Conservation (phyloP, 192 early-diverging fungal species). For the Phycomyces nitens region DNA sequence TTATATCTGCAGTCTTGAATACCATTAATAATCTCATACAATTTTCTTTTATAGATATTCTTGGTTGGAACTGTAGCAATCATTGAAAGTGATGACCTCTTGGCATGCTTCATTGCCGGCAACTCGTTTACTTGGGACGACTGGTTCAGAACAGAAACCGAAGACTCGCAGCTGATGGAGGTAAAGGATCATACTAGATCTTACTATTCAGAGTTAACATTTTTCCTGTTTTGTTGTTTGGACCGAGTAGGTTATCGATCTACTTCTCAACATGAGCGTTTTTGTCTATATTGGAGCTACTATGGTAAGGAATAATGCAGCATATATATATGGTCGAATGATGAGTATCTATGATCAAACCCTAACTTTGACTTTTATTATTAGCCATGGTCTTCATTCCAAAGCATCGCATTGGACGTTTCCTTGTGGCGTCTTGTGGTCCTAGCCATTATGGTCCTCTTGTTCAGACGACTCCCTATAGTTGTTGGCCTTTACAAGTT, state of each 20-base stretch:
- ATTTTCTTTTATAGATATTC: conserved; percentile 31
- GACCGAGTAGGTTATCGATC: conserved; percentile 59
- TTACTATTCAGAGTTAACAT: too few relatives aligned
- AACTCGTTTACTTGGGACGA: conserved; percentile 85
- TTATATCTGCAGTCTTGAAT: too few relatives aligned
- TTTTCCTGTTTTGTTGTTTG: too few relatives aligned
- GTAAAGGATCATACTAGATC: conserved; percentile 34
- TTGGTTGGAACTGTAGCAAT: conserved; percentile 66
- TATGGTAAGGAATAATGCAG: conserved; percentile 32
- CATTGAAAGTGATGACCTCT: conserved; percentile 66
- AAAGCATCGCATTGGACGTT: conserved; percentile 44
- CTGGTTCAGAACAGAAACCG: conserved; percentile 82
- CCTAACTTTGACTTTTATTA: not conserved
- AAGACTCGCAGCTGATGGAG: conserved; percentile 76
- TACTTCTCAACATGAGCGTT: conserved; percentile 74
- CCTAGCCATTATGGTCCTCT: conserved; percentile 54
- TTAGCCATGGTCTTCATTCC: conserved; percentile 62
- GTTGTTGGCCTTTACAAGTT: conserved; percentile 54
- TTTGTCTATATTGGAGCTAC: conserved; percentile 83
- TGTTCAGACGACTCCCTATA: conserved; percentile 68
- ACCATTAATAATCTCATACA: too few relatives aligned
- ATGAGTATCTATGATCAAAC: too few relatives aligned
- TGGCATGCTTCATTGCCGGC: conserved; percentile 73
- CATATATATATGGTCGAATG: too few relatives aligned
- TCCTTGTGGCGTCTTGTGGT: conserved; percentile 63